Conservation (phyloP, 495 filamentous ascomycete genomes). For the Lasiosphaeris hirsuta region DNA sequence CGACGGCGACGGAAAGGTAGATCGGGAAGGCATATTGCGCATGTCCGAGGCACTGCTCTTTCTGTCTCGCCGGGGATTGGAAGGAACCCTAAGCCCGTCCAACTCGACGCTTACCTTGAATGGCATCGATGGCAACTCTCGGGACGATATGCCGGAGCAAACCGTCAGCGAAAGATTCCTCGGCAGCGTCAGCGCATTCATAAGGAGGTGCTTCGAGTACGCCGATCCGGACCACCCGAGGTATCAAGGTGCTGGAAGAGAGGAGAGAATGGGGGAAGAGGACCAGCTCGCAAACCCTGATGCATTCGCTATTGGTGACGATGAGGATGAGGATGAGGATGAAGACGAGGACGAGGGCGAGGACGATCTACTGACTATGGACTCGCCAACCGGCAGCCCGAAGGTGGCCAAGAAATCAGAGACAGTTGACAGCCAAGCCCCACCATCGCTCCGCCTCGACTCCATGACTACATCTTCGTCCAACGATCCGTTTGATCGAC, state of each 20-base stretch:
- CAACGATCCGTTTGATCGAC: conserved; percentile 17
- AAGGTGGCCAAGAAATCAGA: conserved; percentile 33
- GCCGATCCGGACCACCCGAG: conserved; percentile 84
- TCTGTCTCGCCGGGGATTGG: conserved; percentile 82
- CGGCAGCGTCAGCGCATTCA: conserved; percentile 89
- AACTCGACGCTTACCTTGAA: conserved; percentile 36
- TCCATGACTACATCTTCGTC: conserved; percentile 12
- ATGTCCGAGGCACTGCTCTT: conserved; percentile 95
- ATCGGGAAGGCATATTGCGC: conserved; percentile 90
- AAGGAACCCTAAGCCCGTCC: conserved; percentile 59
- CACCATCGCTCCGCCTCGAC: conserved; percentile 22
- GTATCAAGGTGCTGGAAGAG: conserved; percentile 40
- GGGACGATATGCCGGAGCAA: conserved; percentile 37
- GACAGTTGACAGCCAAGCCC: conserved; percentile 11
- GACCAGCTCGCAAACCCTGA: conserved; percentile 43
- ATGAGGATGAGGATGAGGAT: conserved; percentile 63
- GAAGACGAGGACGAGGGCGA: conserved; percentile 56
- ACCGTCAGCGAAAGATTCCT: conserved; percentile 74
- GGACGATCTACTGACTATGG: conserved; percentile 63
- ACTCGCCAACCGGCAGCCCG: conserved; percentile 37
- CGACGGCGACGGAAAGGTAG: conserved; percentile 85
- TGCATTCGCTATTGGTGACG: conserved; percentile 77
- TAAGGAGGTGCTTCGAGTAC: conserved; percentile 94
- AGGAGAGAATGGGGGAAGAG: conserved; percentile 11
- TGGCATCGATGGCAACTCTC: conserved; percentile 29